Percentiles rank a stretch among this genome's conserved stretches.
These are phyloP conservation scores for Scheffersomyces quercinus DNA, from an alignment of 1,139 yeast species.

Conservation along the genomic window DNA sequence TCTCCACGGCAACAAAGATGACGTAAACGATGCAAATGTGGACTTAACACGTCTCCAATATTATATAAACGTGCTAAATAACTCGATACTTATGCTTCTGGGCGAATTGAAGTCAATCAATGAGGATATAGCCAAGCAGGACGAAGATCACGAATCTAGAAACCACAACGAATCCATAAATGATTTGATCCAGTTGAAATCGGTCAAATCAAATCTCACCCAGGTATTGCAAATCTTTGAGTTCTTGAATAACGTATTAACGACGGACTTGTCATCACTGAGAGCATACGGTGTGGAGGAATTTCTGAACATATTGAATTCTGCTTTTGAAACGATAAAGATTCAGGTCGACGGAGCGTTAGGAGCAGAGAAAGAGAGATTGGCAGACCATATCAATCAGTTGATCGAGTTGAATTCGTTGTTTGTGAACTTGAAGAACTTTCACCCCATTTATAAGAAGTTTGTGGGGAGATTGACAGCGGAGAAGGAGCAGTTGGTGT, in stretches of 20 bases:
- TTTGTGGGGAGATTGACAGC: constrained; percentile 38
- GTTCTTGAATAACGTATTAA: constrained; percentile 21
- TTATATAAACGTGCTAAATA: constrained; percentile 58
- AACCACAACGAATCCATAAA: constrained; percentile 26
- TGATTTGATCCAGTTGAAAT: constrained; percentile 44
- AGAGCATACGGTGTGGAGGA: constrained; percentile 18
- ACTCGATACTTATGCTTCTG: constrained; percentile 56
- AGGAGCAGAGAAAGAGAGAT: constrained; percentile 25
- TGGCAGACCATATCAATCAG: constrained; percentile 40
- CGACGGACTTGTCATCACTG: constrained; percentile 14
- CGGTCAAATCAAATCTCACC: constrained; percentile 44
- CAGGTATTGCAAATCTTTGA: constrained; percentile 48
- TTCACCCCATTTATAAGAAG: constrained; percentile 45
- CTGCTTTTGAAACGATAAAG: constrained; percentile 41
- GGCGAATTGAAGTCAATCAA: constrained; percentile 42
- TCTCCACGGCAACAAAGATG: constrained; percentile 4
- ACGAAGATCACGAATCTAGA: constrained; percentile 20
- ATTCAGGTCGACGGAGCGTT: constrained; percentile 33
- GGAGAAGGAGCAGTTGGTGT: constrained; percentile 22
- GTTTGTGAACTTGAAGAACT: constrained; percentile 52
- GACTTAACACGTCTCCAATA: constrained; percentile 56
- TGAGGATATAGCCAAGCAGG: constrained; percentile 9
- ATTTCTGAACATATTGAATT: constrained; percentile 41
- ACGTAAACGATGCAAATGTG: constrained; percentile 15
- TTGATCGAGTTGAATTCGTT: constrained; percentile 51